Evolutionary conservation across 176 grass and related monocot genomes (phyloP), one percentile per base, ranked within the genome.

Genomic region (Carex parvula): DNA sequence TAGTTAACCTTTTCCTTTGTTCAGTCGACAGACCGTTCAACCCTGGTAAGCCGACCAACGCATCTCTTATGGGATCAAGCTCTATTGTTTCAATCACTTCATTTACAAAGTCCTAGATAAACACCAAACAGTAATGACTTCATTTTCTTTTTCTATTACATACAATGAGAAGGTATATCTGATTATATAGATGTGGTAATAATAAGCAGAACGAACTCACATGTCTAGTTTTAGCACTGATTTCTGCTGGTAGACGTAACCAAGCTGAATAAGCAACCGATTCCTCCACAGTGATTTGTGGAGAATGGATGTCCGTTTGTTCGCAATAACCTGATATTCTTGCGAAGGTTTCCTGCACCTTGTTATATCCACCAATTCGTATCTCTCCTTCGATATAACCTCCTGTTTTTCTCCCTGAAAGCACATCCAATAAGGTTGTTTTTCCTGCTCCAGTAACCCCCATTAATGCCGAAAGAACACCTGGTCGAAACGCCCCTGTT

Each of bases 271-370:
- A 95, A 65, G 87, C 85, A 26, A 92, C 66, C 4, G 93, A 95
- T 75, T 95, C 93, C 1, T 85, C 85, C 17, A 95, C 87, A 33
- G 93, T 95, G 58, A 92, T 89, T 30, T 92, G 88, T 61, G 93
- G 90, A 13, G 93, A 95, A 69, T 95, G 93, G 61, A 92, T 75
- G 72, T 95, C 88, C 15, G 33, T 91, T 18, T 95, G 93, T 85
- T 95, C 93, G 35, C 93, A 95, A 6, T 92, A 95, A 50, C 88
- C 90, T 79, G 93, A 95, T 87, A 95, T 91, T 64, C 93, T 92
- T 64, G 90, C 88, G 79, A 95, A 95, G 8, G 90, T 91, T 82
- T 91, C 3, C 16, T 95, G 90, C 8, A 87, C 30, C 84, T 95
- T 92, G 73, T 90, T 85, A 86, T 92, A 92, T n/a, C 90, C 93